Evolutionary conservation across 2,329 filamentous ascomycete genomes (phyloP).

Genomic region (Fusarium miscanthi): DNA sequence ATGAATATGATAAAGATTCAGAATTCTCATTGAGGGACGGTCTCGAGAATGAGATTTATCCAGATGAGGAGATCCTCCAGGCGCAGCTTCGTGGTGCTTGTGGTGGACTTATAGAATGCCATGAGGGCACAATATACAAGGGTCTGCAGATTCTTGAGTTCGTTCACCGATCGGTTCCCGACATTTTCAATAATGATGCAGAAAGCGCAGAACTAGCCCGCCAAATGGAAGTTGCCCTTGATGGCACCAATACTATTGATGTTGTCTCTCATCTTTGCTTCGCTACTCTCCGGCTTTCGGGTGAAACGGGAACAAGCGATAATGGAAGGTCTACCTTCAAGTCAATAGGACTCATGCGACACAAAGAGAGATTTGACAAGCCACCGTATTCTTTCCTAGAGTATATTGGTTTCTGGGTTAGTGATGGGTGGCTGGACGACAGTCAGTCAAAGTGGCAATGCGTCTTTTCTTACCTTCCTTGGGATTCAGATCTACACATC

Average conservation of each 20-base stretch:
- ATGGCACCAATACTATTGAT: fast-evolving
- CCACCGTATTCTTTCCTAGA: background rate
- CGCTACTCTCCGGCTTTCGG: fast-evolving
- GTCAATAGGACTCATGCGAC: background rate
- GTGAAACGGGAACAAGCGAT: fast-evolving
- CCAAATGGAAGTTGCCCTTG: background rate
- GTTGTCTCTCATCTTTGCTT: background rate
- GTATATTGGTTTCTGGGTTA: background rate
- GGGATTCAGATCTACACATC: fast-evolving
- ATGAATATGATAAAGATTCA: background rate
- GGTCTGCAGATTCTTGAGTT: background rate
- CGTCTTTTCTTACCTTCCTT: fast-evolving
- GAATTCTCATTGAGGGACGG: background rate
- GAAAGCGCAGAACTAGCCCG: fast-evolving
- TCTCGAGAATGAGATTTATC: fast-evolving
- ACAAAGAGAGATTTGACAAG: fast-evolving
- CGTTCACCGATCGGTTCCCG: background rate
- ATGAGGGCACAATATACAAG: fast-evolving
- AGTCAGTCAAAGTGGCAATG: background rate
- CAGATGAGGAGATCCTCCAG: background rate
- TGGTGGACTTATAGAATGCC: background rate
- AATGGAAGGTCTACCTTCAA: fast-evolving
- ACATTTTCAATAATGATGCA: fast-evolving
- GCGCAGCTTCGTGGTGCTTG: background rate
- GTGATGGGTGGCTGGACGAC: background rate